phyloP scores from a whole-genome alignment of 129 eudicot genomes.

The Escallonia herrerae region DNA sequence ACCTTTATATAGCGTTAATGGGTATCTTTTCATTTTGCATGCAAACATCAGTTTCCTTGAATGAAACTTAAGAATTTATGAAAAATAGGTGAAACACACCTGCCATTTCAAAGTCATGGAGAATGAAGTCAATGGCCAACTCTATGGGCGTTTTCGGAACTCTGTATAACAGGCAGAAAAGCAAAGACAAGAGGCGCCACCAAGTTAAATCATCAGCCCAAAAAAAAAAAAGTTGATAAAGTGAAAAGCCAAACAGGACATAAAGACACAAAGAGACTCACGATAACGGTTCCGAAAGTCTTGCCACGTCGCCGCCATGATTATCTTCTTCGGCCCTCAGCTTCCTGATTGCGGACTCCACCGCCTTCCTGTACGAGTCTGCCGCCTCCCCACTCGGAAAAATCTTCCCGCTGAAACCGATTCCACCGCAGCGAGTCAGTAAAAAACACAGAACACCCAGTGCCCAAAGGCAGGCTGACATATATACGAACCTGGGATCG shows the following conservation, averaged over 20 bases:
- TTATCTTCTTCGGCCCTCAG: conserved; percentile 38
- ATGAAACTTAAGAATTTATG: no score
- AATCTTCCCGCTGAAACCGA: conserved; percentile 59
- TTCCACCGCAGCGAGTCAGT: background rate
- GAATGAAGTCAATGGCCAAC: conserved; percentile 89
- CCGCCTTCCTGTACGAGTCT: conserved; percentile 77
- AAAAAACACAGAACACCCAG: background rate
- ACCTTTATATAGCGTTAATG: no score
- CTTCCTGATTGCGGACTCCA: conserved; percentile 67
- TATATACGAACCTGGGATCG: conserved; percentile 32
- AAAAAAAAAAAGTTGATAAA: background rate
- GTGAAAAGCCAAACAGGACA: background rate
- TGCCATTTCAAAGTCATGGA: conserved; percentile 98
- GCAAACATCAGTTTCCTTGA: no score
- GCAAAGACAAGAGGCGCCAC: background rate
- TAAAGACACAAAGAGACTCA: conserved; percentile 12
- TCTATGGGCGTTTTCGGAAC: conserved; percentile 75
- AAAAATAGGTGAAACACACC: conserved; percentile 32
- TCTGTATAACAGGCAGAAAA: conserved; percentile 16
- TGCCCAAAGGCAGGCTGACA: background rate
- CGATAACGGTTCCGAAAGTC: conserved; percentile 29
- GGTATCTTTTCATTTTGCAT: no score
- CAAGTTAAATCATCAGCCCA: background rate
- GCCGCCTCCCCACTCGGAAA: conserved; percentile 77
- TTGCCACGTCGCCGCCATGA: conserved; percentile 22